A percentile compares a stretch with the other conserved stretches of the same genome.
phyloP scores from a whole-genome alignment of 176 grass and related monocot species.

The Pharus latifolius region DNA sequence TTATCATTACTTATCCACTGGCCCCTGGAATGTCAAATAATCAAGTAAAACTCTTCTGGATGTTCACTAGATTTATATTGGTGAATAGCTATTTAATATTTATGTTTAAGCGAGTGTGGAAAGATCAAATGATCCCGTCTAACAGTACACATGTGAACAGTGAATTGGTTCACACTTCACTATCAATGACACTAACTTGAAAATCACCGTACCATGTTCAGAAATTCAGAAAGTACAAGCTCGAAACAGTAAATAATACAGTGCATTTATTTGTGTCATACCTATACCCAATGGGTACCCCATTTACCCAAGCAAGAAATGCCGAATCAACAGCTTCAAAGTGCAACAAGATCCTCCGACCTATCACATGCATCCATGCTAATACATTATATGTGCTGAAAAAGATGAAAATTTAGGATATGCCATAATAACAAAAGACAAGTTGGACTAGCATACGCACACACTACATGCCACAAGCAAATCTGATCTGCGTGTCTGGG shows the following conservation, averaged over 20 bases:
- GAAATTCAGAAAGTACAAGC: neutral
- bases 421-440: neutral
- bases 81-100: too few species aligned
- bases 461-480: neutral
- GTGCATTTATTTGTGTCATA: constrained; percentile 12
- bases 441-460: neutral
- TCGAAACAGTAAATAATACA: neutral
- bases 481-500: neutral
- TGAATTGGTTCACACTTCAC: neutral
- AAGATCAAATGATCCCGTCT: too few species aligned
- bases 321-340: constrained; percentile 97
- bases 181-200: neutral
- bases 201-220: neutral
- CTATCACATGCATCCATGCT: constrained; percentile 32
- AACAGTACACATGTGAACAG: neutral
- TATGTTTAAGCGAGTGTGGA: too few species aligned
- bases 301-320: constrained; percentile 93
- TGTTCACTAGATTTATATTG: too few species aligned
- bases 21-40: too few species aligned
- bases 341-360: constrained; percentile 85
- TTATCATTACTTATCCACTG: too few species aligned
- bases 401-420: neutral
- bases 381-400: neutral
- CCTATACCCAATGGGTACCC: constrained; percentile 75
- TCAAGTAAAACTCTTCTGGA: too few species aligned